These are phyloP conservation scores for Penicillium sp. DNA, from an alignment of 2,329 filamentous ascomycete genomes.

Conservation along the genomic window DNA sequence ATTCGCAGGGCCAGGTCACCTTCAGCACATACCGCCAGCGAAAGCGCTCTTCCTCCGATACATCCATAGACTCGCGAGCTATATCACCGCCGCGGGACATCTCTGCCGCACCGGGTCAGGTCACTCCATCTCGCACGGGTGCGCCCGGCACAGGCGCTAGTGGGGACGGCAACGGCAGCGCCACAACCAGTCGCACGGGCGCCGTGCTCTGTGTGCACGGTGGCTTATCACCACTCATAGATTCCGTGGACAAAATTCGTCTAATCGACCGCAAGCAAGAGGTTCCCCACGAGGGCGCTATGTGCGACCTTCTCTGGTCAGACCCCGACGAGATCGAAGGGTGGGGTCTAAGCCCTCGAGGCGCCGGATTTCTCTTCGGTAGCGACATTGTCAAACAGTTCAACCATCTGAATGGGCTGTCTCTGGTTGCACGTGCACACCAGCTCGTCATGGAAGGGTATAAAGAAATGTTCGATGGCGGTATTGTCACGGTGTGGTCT, in stretches of 20 bases:
- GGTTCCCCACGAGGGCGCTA: slow-evolving; percentile 95
- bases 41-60: slow-evolving; percentile 30
- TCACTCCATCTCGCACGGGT: slow-evolving; percentile 54
- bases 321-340: slow-evolving; percentile 97
- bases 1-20: slow-evolving; percentile 74
- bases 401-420: slow-evolving; percentile 90
- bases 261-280: slow-evolving; percentile 95
- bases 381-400: slow-evolving; percentile 94
- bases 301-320: slow-evolving; percentile 98
- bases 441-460: slow-evolving; percentile 99
- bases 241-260: slow-evolving; percentile 91
- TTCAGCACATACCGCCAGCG: slow-evolving; percentile 47
- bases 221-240: slow-evolving; percentile 83
- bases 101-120: slow-evolving; percentile 42
- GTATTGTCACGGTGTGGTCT: slow-evolving; percentile 98
- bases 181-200: slow-evolving; percentile 56
- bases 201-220: slow-evolving; percentile 95
- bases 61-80: slow-evolving; percentile 34
- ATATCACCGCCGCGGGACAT: slow-evolving; percentile 42
- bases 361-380: slow-evolving; percentile 92
- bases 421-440: slow-evolving; percentile 86
- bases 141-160: slow-evolving; percentile 76
- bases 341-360: slow-evolving; percentile 90
- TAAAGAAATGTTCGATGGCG: slow-evolving; percentile 97
- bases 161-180: slow-evolving; percentile 56